Base-by-base conservation (phyloP, 2,329 filamentous ascomycete species). In the Ascochyta koolunga region DNA sequence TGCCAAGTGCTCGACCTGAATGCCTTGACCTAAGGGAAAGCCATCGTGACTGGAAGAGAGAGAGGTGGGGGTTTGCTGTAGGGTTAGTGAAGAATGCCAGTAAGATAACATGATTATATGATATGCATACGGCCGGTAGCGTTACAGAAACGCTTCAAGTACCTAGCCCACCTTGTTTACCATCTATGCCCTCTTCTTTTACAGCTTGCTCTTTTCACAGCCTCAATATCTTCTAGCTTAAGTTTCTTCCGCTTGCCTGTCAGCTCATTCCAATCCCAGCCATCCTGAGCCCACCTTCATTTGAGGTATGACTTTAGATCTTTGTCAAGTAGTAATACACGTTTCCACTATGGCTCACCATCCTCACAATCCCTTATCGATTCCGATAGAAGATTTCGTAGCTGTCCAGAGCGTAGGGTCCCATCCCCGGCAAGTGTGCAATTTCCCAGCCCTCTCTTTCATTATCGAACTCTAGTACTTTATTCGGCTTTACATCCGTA, bases 331-430 rank as follows among this genome's bases (percentile, higher is more conserved):
- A 93, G 91, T 42, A 89, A 70, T 1, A 96, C 91, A 3, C 90
- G 83, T 82, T 92, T 95, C 93, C 93, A 97, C 74, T 97, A 93
- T 0, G 91, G 90, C 64, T 91, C 87, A 68, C 93, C 91, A 13
- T 24, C 61, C 4, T 52, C 48, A 10, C 86, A 73, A 0, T 86
- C 88, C 7, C 92, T 83, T 21, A 96, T 27, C 82, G 80, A 70
- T 97, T 93, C 1, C 93, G 85, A 71, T 91, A 96, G 74, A 97
- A 97, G 59, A 97, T 96, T 3, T 93, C 86, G 90, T 91, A 97
- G 68, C 89, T 93, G 73, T 97, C 93, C 42, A 93, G 79, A 0
- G 91, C 89, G 72, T 97, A 97, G 1, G 86, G 56, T 81, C 15
- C 92, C 90, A 50, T 82, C 72, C 48, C 87, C 0, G 91, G 92